A percentile compares a stretch with the other conserved stretches of the same genome.
phyloP scores from a whole-genome alignment of 2,329 filamentous ascomycete genomes.

The Pseudocercospora fuligena region DNA sequence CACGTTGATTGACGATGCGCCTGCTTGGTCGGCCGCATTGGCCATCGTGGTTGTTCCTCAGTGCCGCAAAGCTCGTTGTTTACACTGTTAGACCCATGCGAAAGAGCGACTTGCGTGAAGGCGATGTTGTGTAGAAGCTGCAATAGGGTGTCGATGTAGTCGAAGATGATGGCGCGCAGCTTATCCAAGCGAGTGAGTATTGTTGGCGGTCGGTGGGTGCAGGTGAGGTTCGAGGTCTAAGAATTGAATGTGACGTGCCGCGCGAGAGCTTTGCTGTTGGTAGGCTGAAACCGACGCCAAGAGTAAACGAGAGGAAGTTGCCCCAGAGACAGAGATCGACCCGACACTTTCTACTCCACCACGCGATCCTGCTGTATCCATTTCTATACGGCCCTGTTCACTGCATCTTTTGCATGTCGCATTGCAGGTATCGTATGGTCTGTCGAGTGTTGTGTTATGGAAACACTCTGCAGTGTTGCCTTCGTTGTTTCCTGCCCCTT shows the following conservation, averaged over 20 bases:
- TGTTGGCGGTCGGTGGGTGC: neutral
- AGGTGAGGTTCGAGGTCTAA: neutral
- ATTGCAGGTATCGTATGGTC: neutral
- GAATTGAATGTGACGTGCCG: conserved; percentile 1
- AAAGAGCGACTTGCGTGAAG: conserved; percentile 4
- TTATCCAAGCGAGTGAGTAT: conserved; percentile 9
- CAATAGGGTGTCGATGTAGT: neutral
- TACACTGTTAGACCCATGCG: conserved; percentile 10
- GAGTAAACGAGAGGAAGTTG: conserved; percentile 1
- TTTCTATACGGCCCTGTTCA: neutral
- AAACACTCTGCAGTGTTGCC: neutral
- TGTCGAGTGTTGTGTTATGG: neutral
- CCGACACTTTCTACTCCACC: neutral
- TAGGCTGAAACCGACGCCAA: neutral
- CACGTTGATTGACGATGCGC: conserved; percentile 57
- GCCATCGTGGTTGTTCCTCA: conserved; percentile 22
- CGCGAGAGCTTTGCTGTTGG: conserved; percentile 6
- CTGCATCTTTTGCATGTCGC: neutral
- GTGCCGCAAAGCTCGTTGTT: conserved; percentile 13
- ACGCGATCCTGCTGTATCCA: neutral
- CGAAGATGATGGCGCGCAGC: neutral
- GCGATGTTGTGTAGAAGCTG: neutral
- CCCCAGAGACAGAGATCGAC: neutral
- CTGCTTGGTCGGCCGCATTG: conserved; percentile 28
- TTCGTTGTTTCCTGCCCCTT: neutral